Base-by-base conservation (phyloP, 495 filamentous ascomycete genomes). In the Xylaria acuta region DNA sequence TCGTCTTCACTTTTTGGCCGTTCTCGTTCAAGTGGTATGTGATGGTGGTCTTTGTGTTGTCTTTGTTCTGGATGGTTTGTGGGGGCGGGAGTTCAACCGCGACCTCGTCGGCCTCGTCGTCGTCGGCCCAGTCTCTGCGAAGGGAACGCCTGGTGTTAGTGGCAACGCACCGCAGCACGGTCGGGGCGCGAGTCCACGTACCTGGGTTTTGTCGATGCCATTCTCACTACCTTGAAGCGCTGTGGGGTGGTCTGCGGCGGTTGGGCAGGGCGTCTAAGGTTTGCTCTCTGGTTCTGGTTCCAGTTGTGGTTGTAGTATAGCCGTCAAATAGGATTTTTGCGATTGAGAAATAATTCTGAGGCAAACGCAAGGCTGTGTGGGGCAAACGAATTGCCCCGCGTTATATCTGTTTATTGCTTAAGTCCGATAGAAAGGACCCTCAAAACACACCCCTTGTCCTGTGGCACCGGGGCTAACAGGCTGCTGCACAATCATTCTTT, bases 1-100 rank as follows among this genome's bases (percentile, higher is more conserved):
- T 97, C 43, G 94, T 94, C 87, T 97, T 97, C 74, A 98, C 92
- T 80, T 96, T 96, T 84, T 97, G 95, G 81, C 93, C 92, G 62
- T 94, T 89, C 74, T 98, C 96, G 86, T 96, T 94, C 86, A 93
- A 90, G 60, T 91, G 89, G 88, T 94, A 97, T 71, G 92, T 93
- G 75, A 96, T 89, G 76, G 95, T 92, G 47, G 97, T 98, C 83
- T 97, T 97, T 80, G 94, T 97, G 77, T 97, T 96, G 80, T 99
- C 96, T 85, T 97, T 95, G 91, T 98, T 98, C 74, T 90, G 90
- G 80, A 92, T 94, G 72, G 95, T 91, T 82, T 95, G 90, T 70
- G 91, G 91, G 60, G 93, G 88, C 65, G 97, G 96, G 74, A 98
- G 92, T 40, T 90, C 90, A 78, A 87, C 87, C 78, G 90, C 83